These are phyloP conservation scores for Salix caprea DNA, from an alignment of 345 rosid genomes.

Conservation along the genomic window DNA sequence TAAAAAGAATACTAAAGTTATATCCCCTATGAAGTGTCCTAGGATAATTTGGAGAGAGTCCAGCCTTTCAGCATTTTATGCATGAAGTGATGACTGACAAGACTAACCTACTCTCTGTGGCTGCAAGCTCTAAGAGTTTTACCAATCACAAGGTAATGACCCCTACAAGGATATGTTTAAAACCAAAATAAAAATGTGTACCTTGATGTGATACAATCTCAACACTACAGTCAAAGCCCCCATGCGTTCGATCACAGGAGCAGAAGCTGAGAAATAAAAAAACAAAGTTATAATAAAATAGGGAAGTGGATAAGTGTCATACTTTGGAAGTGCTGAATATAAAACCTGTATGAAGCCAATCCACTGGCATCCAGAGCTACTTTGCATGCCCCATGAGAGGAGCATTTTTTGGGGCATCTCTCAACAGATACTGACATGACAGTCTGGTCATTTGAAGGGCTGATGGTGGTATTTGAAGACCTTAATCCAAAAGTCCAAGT, in stretches of 20 bases:
- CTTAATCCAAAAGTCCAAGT: slow-evolving; percentile 81
- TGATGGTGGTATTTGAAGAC: slow-evolving; percentile 32
- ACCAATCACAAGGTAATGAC: neutral
- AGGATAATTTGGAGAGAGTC: neutral
- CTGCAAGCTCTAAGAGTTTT: neutral
- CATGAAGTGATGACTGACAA: too few species aligned
- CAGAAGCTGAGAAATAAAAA: slow-evolving; percentile 63
- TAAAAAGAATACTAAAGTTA: neutral
- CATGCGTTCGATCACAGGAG: slow-evolving; percentile 82
- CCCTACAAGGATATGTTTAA: neutral
- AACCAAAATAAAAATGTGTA: slow-evolving; percentile 11
- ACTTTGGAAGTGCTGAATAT: neutral
- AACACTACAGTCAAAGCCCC: slow-evolving; percentile 89
- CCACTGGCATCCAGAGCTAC: slow-evolving; percentile 84
- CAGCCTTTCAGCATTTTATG: neutral
- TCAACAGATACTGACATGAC: slow-evolving; percentile 76
- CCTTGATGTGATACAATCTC: slow-evolving; percentile 79
- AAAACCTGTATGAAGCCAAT: slow-evolving; percentile 76
- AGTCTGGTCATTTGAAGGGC: slow-evolving; percentile 38
- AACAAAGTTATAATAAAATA: too few species aligned
- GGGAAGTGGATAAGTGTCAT: neutral
- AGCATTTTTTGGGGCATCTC: slow-evolving; percentile 87
- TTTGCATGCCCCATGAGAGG: slow-evolving; percentile 74
- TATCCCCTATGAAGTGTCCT: neutral
- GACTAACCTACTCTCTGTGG: neutral